A percentile compares a stretch with the other conserved stretches of the same genome.
phyloP scores from a whole-genome alignment of 75 land plant genomes.

The Sequoiadendron giganteum region DNA sequence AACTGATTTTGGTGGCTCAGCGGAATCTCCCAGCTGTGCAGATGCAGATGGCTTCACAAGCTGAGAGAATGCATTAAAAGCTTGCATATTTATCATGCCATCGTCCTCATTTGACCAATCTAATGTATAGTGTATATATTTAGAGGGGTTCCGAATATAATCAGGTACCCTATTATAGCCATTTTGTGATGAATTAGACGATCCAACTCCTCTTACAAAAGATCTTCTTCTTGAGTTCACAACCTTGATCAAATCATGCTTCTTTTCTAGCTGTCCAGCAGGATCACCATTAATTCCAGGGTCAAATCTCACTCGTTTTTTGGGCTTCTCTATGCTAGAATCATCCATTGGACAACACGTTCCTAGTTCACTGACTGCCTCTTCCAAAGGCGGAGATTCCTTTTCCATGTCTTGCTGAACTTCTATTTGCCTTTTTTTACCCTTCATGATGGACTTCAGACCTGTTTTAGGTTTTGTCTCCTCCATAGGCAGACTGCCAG shows the following conservation, averaged over 20 bases:
- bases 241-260: constrained; percentile 13
- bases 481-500: not conserved
- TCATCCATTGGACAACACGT: not conserved
- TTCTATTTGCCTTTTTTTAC: constrained; percentile 21
- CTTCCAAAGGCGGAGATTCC: constrained; percentile 11
- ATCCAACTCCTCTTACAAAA: not conserved
- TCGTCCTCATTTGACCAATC: constrained; percentile 58
- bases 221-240: constrained; percentile 14
- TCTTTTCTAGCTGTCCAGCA: constrained; percentile 10
- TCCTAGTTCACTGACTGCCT: not conserved
- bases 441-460: constrained; percentile 58
- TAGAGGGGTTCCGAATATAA: constrained; percentile 72
- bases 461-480: not conserved
- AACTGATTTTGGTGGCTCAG: constrained; percentile 32
- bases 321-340: constrained; percentile 26
- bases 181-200: not conserved
- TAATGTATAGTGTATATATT: constrained; percentile 75
- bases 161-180: constrained; percentile 56
- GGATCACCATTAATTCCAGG: constrained; percentile 27
- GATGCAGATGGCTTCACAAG: constrained; percentile 26
- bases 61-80: constrained; percentile 44
- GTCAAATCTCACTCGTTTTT: constrained; percentile 78
- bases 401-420: not conserved
- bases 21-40: not conserved
- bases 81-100: constrained; percentile 52